Evolutionary conservation across 768 basidiomycete genomes (phyloP).

Genomic region (Termitomyces sp.): DNA sequence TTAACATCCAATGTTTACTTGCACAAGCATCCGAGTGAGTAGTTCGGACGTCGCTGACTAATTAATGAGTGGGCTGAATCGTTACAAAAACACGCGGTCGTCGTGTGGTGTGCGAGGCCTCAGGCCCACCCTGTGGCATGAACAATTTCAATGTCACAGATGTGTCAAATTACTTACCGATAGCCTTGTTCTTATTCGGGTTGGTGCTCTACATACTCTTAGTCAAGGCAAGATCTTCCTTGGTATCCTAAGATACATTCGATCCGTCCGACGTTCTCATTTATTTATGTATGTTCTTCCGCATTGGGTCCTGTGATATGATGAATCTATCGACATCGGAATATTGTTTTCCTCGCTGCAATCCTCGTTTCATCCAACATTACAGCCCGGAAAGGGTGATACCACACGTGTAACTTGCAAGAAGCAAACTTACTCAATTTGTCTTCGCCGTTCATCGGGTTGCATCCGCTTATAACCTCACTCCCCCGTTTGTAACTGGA

Average conservation of each 20-base stretch:
- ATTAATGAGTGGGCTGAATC: background rate
- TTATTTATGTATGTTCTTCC: background rate
- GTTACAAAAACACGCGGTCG: background rate
- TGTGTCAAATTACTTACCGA: background rate
- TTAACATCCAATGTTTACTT: conserved; percentile 3
- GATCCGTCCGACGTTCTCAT: background rate
- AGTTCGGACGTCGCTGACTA: background rate
- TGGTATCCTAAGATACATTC: background rate
- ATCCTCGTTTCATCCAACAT: background rate
- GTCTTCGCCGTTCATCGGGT: background rate
- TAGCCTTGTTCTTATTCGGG: no score
- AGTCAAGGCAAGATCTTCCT: no score
- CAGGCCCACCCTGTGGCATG: background rate
- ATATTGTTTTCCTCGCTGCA: background rate
- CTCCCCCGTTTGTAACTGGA: background rate
- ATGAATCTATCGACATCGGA: background rate
- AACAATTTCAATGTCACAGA: background rate
- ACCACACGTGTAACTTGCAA: background rate
- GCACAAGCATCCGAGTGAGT: conserved; percentile 4
- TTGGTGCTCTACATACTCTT: no score
- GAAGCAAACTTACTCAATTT: background rate
- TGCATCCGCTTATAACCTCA: background rate
- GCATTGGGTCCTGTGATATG: background rate
- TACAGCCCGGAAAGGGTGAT: background rate
- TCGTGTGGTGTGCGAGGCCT: background rate